Base-by-base conservation (phyloP, 208 protist genomes). In the Leishmania tarentolae region DNA sequence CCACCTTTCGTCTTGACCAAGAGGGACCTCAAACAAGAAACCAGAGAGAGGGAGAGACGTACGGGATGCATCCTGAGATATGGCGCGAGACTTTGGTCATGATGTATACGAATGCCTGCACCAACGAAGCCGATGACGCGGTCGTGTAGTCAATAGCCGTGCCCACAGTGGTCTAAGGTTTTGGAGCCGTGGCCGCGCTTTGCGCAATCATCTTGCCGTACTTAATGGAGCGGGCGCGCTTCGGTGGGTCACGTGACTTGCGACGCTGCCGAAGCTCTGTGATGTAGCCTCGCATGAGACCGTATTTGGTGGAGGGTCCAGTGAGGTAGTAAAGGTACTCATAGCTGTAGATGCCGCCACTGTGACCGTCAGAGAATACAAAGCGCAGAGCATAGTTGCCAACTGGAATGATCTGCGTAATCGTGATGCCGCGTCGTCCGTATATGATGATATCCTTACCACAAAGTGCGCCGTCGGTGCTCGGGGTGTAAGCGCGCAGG, bases 331-430 rank as follows among this genome's bases (percentile, higher is more conserved):
- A 94, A 1, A 98, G 78, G 80, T 96, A 97, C 65, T 94, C 92
- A 78, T 96, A 98, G 31, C 86, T 85, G 87, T 95, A 98, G 68
- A 98, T 93, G 53, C 95, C 95, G 57, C 92, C 92, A 1, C 69
- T 83, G 85, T 98, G 95, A 35, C 85, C 88, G 81, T 98, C 95
- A 0, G 91, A 95, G 79, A 97, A 98, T 68, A 91, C 83, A 66
- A 98, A 91, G 65, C 92, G 92, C 66, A 98, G 76, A 0, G 93
- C 95, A 83, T 98, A 98, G 82, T 89, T 94, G 19, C 95, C 95
- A 52, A 97, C 86, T 8, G 92, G 94, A 47, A 91, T 80, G 31
- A 97, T 83, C 46, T 96, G 86, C 0, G 66, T 86, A 44, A 98
- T 93, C n/a, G 90, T 91, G 47, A 98, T 76, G 42, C 93, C 94